A percentile compares a stretch with the other conserved stretches of the same genome.
phyloP scores from a whole-genome alignment of 148 eudicot genomes.

The Rhododendron mucronatum region DNA sequence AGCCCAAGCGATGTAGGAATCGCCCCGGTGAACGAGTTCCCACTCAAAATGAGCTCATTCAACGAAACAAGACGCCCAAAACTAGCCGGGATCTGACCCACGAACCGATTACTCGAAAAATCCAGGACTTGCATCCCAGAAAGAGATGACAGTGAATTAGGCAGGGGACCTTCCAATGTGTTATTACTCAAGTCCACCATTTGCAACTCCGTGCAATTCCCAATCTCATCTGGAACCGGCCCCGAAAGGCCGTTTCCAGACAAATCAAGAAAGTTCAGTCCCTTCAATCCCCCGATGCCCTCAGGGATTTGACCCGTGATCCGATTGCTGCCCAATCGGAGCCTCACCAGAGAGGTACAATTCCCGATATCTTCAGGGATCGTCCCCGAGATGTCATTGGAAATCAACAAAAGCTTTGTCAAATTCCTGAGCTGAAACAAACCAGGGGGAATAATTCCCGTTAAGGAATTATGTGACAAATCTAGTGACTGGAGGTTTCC shows the following conservation, averaged over 20 bases:
- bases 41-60: constrained; percentile 51
- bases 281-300: constrained; percentile 52
- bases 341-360: constrained; percentile 20
- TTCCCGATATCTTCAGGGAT: constrained; percentile 34
- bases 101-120: constrained; percentile 49
- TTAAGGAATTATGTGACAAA: constrained; percentile 61
- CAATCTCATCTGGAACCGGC: constrained; percentile 59
- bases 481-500: constrained; percentile 54
- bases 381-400: constrained; percentile 66
- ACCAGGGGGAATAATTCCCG: constrained; percentile 52
- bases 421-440: constrained; percentile 57
- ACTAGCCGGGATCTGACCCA: constrained; percentile 56
- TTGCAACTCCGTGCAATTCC: constrained; percentile 52
- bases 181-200: constrained; percentile 61
- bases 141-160: constrained; percentile 53
- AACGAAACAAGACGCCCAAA: constrained; percentile 56
- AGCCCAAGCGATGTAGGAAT: constrained; percentile 64
- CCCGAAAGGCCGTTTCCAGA: constrained; percentile 59
- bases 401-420: constrained; percentile 61
- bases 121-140: constrained; percentile 59
- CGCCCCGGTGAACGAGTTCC: constrained; percentile 47
- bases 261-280: constrained; percentile 67
- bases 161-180: constrained; percentile 40
- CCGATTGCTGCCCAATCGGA: constrained; percentile 34
- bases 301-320: constrained; percentile 52